Conservation (phyloP, 345 rosid genomes). For the Linum lewisii region DNA sequence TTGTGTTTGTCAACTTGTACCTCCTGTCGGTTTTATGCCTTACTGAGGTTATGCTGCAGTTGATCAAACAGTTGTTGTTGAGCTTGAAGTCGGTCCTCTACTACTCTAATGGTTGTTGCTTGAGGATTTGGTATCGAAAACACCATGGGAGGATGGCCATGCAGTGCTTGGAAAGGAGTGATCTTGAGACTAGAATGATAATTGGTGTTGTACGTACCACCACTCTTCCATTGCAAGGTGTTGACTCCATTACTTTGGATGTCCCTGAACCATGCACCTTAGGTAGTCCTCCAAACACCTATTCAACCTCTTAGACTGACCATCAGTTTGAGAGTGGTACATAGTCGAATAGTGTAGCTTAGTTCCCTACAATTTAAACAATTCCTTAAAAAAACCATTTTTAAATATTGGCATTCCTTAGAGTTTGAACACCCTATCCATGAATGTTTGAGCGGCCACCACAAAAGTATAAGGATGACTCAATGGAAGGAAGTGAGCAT, state of each 20-base stretch:
- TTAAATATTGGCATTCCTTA: not conserved
- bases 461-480: not conserved
- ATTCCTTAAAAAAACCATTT: not conserved
- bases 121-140: no score
- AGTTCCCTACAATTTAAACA: not conserved
- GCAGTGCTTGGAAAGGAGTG: no score
- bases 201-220: slow-evolving; percentile 1
- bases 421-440: not conserved
- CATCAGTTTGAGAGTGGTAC: not conserved
- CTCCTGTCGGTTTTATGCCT: no score
- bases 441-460: not conserved
- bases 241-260: not conserved
- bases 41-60: no score
- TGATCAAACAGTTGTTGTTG: no score
- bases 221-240: not conserved
- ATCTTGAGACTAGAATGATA: not conserved
- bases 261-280: not conserved
- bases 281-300: not conserved
- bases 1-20: no score
- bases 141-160: not conserved
- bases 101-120: no score
- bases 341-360: not conserved
- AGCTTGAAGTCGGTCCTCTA: no score
- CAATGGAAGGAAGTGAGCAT: not conserved
- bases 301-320: not conserved